Evolutionary conservation across 2,329 filamentous ascomycete species (phyloP).

Genomic region (Pseudocercospora eumusae): DNA sequence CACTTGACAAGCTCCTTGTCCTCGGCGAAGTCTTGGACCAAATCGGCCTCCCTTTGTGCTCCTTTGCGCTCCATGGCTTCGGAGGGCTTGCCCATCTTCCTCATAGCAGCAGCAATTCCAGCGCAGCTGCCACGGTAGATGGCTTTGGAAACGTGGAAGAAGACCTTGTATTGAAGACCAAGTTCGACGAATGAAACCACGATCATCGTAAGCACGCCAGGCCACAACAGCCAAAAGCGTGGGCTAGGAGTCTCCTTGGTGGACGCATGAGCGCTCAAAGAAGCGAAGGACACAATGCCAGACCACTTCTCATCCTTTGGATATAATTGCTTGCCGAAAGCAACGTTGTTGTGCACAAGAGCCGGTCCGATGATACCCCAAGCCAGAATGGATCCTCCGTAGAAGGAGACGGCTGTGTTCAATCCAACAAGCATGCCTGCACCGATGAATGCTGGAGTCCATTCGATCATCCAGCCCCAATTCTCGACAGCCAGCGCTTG

Average conservation of each 20-base stretch:
- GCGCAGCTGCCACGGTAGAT: conserved; percentile 51
- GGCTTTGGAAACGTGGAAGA: conserved; percentile 52
- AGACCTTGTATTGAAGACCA: conserved; percentile 41
- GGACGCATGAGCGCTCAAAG: conserved; percentile 40
- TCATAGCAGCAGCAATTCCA: conserved; percentile 45
- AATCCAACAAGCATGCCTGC: conserved; percentile 60
- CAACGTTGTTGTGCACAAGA: conserved; percentile 55
- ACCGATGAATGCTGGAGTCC: conserved; percentile 63
- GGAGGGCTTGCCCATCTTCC: conserved; percentile 47
- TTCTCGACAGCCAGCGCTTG: conserved; percentile 57
- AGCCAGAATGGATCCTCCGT: conserved; percentile 56
- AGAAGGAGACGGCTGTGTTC: conserved; percentile 61
- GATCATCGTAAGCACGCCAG: conserved; percentile 54
- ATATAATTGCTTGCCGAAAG: conserved; percentile 46
- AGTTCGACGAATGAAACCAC: conserved; percentile 51
- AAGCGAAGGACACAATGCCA: conserved; percentile 45
- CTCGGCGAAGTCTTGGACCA: conserved; percentile 55
- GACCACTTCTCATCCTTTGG: conserved; percentile 47
- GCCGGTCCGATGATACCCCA: conserved; percentile 61
- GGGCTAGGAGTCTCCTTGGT: conserved; percentile 50
- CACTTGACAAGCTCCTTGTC: conserved; percentile 52
- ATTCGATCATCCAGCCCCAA: conserved; percentile 64
- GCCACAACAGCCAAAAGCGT: conserved; percentile 57
- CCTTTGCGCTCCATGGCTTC: conserved; percentile 49
- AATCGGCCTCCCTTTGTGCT: conserved; percentile 42